Conservation (phyloP, 2,329 filamentous ascomycete genomes). For the Aspergillus fumigatiaffinis region DNA sequence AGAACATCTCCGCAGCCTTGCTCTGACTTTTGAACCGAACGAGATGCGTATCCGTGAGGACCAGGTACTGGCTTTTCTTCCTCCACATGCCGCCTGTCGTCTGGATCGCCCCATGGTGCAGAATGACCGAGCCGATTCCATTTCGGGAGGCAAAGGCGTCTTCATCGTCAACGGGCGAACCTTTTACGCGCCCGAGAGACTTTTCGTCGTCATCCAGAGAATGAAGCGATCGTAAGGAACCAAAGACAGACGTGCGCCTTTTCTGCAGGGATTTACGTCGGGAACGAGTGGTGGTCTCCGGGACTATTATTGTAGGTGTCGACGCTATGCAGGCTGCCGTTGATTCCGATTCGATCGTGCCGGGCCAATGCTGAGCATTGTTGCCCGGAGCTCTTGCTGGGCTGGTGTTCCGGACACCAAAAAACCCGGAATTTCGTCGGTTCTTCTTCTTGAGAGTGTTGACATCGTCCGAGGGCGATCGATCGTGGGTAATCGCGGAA, state of each 20-base stretch:
- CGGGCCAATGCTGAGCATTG: conserved; percentile 24
- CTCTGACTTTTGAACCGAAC: conserved; percentile 65
- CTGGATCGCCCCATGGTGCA: conserved; percentile 67
- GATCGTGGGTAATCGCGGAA: conserved; percentile 25
- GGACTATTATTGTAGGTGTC: conserved; percentile 16
- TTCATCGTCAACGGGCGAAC: conserved; percentile 45
- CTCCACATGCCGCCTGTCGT: conserved; percentile 66
- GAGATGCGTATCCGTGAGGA: conserved; percentile 65
- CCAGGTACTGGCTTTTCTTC: conserved; percentile 69
- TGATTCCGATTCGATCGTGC: conserved; percentile 25
- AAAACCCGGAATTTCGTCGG: conserved; percentile 39
- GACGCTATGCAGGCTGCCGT: conserved; percentile 18
- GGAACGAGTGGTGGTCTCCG: conserved; percentile 29
- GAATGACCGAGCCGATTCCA: conserved; percentile 46
- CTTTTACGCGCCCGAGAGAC: conserved; percentile 48
- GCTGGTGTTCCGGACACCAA: conserved; percentile 28
- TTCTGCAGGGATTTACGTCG: conserved; percentile 44
- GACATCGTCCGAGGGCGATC: conserved; percentile 36
- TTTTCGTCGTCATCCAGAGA: conserved; percentile 52
- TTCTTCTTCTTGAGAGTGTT: conserved; percentile 30
- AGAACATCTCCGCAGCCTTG: conserved; percentile 63
- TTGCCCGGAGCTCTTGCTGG: conserved; percentile 15
- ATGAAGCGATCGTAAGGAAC: conserved; percentile 53
- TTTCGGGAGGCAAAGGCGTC: conserved; percentile 38
- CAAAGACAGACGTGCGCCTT: conserved; percentile 55